These are phyloP conservation scores for Stylonectria norvegica DNA, from an alignment of 2,329 filamentous ascomycete species.

Conservation along the genomic window DNA sequence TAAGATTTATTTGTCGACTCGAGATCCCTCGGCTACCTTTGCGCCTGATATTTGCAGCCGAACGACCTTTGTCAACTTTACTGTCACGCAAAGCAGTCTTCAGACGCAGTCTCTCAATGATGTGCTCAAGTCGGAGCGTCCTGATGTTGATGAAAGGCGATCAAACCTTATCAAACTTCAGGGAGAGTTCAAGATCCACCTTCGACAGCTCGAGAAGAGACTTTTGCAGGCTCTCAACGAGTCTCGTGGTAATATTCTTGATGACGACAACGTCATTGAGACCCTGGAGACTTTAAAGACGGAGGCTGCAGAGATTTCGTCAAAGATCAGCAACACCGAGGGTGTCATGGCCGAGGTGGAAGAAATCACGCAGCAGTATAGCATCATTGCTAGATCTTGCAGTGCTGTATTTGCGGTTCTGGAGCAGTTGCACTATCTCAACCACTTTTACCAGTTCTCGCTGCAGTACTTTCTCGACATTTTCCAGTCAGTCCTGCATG, in stretches of 20 bases:
- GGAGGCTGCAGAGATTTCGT: constrained; percentile 91
- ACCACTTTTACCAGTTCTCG: constrained; percentile 99
- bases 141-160: constrained; percentile 92
- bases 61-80: constrained; percentile 99
- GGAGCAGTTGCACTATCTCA: constrained; percentile 95
- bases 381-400: constrained; percentile 88
- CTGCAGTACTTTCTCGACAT: constrained; percentile 98
- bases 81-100: constrained; percentile 96
- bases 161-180: constrained; percentile 98
- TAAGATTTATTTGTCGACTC: constrained; percentile 89
- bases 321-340: constrained; percentile 94
- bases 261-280: constrained; percentile 97
- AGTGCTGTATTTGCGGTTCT: constrained; percentile 96
- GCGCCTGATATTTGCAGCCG: constrained; percentile 96
- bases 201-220: constrained; percentile 91
- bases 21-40: constrained; percentile 93
- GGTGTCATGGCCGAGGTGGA: constrained; percentile 98
- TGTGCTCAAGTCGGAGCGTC: constrained; percentile 93
- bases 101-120: constrained; percentile 98
- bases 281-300: constrained; percentile 97
- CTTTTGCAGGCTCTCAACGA: constrained; percentile 94
- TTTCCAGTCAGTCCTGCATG: constrained; percentile 85
- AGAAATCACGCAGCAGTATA: constrained; percentile 91
- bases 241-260: constrained; percentile 94
- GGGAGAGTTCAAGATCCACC: constrained; percentile 98